Evolutionary conservation across 805 yeast genomes (phyloP), one percentile per base, ranked within the genome.

Genomic region (Naumovozyma dairenensis): DNA sequence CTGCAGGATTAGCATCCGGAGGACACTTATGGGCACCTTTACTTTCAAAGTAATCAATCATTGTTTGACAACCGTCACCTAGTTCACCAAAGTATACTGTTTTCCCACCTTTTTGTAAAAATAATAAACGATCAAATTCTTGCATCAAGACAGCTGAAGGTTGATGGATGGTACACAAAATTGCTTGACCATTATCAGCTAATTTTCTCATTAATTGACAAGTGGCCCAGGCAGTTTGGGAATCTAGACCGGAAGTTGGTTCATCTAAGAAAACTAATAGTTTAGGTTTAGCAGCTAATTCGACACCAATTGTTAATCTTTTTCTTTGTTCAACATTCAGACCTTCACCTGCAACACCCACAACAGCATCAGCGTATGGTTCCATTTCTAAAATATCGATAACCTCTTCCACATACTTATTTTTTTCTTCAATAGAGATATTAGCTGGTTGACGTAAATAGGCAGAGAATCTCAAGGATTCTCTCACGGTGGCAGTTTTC

Each of bases 81-180:
- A 54, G 42, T 31, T 77, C 81, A 40, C 87, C 89, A 54, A 79
- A 80, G 57, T 80, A 80, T 22, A 77, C 81, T 6, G 86, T 77
- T 49, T 71, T 57, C 52, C 87, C 89, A 50, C 87, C 87, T 36
- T 60, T 67, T 34, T 75, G 77, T 53, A 80, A 64, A 47, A 81
- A 74, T 43, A 81, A 62, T 45, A 83, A 65, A 48, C 86, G 70
- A 52, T 84, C 94, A 52, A 84, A 82, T 48, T 78, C 83, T 51
- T 80, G 71, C 60, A 82, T 66, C 51, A 82, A 63, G 37, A 79
- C 66, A 34, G 93, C 87, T 5, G 92, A 81, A 50, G 94, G 93
- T 59, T 81, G 93, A 59, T 81, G 92, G 45, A 81, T 81, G 17
- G 93, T 81, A 64, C 80, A 74, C 51, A 74, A 59, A 49, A 74